Evolutionary conservation across 345 rosid species (phyloP), one percentile per base, ranked within the genome.

Genomic region (Theobroma cacao): DNA sequence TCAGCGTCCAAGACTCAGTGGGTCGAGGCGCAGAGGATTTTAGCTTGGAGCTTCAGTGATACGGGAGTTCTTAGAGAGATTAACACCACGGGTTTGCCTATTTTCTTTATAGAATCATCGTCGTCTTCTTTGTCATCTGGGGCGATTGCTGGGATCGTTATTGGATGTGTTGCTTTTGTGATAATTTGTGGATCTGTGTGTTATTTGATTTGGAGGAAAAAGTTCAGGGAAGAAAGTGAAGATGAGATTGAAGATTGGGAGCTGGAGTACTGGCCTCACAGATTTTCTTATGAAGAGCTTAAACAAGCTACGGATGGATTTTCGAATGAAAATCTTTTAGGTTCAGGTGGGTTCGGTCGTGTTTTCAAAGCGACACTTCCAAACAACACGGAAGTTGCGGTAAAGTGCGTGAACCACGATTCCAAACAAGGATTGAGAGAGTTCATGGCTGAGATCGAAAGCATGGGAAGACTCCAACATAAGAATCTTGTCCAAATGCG

Each of bases 401-500:
- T 91, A 6, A 94, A 94, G 77, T 90, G 97, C 74, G 93, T 94
- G 75, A 91, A 89, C 71, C 98, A 92, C 71, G 93, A 90, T 74
- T 94, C 98, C 2, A 94, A 93, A 76, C 98, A 94, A 83, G 98
- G 97, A 2, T 74, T 93, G 4, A 88, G 91, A 82, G 97, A 93
- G 43, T 92, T 94, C 94, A 92, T 94, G 98, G 98, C 97, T 30
- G 98, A 94, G 71, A 91, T 93, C 72, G 90, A 92, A n/a, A 91
- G 97, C 48, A 89, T 92, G 88, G 97, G 98, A 13, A 79, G 98
- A 69, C 84, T 94, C 7, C 97, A 94, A 70, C 98, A 94, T 78
- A 94, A 94, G 84, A 90, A 94, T 58, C 84, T 94, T 0, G 96
- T 91, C 47, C 93, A 87, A 78, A 79, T 94, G 93, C 84, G 91